These are phyloP conservation scores for Saturnispora kantuleensis DNA, from an alignment of 805 yeast species.

Conservation along the genomic window DNA sequence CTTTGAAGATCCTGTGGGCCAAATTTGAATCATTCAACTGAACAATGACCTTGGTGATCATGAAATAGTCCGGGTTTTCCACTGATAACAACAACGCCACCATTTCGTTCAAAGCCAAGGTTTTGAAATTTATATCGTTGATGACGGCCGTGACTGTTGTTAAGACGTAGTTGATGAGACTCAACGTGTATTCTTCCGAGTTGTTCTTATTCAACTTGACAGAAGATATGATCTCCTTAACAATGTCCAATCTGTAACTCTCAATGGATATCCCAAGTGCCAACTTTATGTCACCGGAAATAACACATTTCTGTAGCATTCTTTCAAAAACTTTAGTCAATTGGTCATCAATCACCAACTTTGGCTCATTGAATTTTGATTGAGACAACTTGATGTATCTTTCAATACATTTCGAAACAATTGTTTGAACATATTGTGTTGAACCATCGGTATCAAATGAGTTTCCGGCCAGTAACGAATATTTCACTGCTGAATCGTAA, in stretches of 20 bases:
- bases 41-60: conserved; percentile 76
- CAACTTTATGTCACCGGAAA: conserved; percentile 59
- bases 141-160: conserved; percentile 57
- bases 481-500: conserved; percentile 81
- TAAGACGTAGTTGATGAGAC: conserved; percentile 62
- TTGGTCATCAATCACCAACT: conserved; percentile 42
- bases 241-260: conserved; percentile 75
- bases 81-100: conserved; percentile 50
- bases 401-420: conserved; percentile 87
- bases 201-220: conserved; percentile 21
- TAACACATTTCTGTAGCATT: conserved; percentile 76
- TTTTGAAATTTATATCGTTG: conserved; percentile 55
- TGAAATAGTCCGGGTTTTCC: conserved; percentile 66
- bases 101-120: conserved; percentile 50
- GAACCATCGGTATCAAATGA: conserved; percentile 65
- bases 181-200: conserved; percentile 44
- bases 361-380: conserved; percentile 28
- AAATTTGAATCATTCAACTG: conserved; percentile 70
- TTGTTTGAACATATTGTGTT: conserved; percentile 86
- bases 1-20: conserved; percentile 60
- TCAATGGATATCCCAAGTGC: conserved; percentile 90
- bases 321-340: conserved; percentile 66
- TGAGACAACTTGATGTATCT: conserved; percentile 64
- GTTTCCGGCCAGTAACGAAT: conserved; percentile 75
- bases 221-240: conserved; percentile 44